phyloP scores from a whole-genome alignment of 768 basidiomycete species.

The Boletus speciosus region DNA sequence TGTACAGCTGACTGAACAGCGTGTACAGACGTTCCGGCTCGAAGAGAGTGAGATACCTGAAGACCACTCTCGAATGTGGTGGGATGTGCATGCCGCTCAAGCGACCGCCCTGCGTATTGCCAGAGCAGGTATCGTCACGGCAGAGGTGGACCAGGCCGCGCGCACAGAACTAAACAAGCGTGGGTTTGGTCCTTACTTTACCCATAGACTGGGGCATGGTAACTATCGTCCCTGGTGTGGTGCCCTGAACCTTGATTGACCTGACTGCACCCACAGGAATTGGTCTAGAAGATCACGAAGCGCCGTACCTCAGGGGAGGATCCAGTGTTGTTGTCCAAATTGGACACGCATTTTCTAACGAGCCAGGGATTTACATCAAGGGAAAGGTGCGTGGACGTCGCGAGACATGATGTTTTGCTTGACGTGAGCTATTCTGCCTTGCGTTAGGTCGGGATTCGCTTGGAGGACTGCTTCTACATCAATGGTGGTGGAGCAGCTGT shows the following conservation, averaged over 20 bases:
- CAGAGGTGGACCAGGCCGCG: conserved; percentile 61
- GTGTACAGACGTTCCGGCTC: conserved; percentile 60
- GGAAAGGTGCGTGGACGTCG: conserved; percentile 45
- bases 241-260: conserved; percentile 14
- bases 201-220: conserved; percentile 82
- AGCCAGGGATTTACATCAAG: conserved; percentile 75
- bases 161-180: conserved; percentile 43
- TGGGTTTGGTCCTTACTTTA: conserved; percentile 61
- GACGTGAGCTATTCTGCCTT: conserved; percentile 10
- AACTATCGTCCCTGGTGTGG: conserved; percentile 16
- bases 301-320: conserved; percentile 75
- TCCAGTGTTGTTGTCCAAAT: conserved; percentile 51
- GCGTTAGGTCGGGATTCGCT: conserved; percentile 64
- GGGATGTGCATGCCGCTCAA: conserved; percentile 63
- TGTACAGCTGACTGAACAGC: not conserved
- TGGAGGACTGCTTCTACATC: conserved; percentile 84
- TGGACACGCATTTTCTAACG: conserved; percentile 79
- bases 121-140: conserved; percentile 45
- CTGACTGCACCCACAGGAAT: conserved; percentile 51
- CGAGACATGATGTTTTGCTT: not conserved
- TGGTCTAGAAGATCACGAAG: conserved; percentile 79
- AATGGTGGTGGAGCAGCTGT: conserved; percentile 47
- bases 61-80: conserved; percentile 58
- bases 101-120: conserved; percentile 47
- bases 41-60: conserved; percentile 50